phyloP scores from a whole-genome alignment of 805 yeast species.

The Diddensiella transvaalensis region DNA sequence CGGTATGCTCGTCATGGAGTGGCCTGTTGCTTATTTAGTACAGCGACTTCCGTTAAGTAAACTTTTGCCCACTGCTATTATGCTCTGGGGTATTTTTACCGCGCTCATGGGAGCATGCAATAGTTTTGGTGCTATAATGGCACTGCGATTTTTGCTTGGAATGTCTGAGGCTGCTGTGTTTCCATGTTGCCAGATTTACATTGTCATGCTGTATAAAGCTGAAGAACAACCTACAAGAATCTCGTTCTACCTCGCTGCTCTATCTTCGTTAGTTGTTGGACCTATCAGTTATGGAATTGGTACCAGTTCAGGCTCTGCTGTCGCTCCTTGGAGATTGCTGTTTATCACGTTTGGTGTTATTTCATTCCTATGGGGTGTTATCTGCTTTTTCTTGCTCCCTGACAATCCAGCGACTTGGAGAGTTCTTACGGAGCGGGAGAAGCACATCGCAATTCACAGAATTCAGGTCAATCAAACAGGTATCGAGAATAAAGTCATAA shows the following conservation, averaged over 20 bases:
- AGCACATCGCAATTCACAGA: constrained; percentile 37
- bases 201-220: constrained; percentile 35
- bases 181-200: constrained; percentile 14
- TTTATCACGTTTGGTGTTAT: constrained; percentile 47
- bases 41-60: constrained; percentile 25
- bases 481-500: constrained; percentile 44
- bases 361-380: constrained; percentile 36
- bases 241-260: constrained; percentile 18
- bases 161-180: constrained; percentile 14
- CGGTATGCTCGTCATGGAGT: constrained; percentile 38
- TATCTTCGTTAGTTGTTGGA: constrained; percentile 37
- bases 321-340: constrained; percentile 45
- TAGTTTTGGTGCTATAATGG: constrained; percentile 30
- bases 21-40: constrained; percentile 13
- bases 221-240: constrained; percentile 40
- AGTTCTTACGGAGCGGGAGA: constrained; percentile 34
- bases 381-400: constrained; percentile 45
- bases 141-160: constrained; percentile 16
- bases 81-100: constrained; percentile 39
- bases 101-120: constrained; percentile 42
- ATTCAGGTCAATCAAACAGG: constrained; percentile 32
- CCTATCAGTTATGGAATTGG: constrained; percentile 36
- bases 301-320: constrained; percentile 21
- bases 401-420: constrained; percentile 50
- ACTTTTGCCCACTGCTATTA: constrained; percentile 32